Conservation (phyloP, 2,329 filamentous ascomycete species). For the Fusarium veterinarium region DNA sequence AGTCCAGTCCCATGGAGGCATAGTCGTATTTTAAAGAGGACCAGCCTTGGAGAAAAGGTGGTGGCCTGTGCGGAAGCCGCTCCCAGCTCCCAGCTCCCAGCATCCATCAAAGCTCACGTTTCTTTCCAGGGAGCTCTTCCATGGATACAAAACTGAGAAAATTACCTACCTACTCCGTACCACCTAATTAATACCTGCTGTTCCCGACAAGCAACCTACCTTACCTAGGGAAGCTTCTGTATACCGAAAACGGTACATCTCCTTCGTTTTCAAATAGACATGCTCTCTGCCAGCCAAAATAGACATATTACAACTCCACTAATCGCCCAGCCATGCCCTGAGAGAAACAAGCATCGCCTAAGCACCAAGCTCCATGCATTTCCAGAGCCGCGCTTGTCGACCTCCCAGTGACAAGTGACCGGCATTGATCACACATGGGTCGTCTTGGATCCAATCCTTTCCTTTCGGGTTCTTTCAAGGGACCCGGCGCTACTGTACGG, state of each 20-base stretch:
- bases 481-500: slow-evolving; percentile 8
- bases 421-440: slow-evolving; percentile 38
- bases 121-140: slow-evolving; percentile 23
- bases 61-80: slow-evolving; percentile 35
- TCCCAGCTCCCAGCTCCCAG: slow-evolving; percentile 1
- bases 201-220: not conserved
- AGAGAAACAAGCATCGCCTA: not conserved
- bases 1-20: slow-evolving; percentile 28
- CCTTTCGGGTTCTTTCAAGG: slow-evolving; percentile 17
- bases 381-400: slow-evolving; percentile 42
- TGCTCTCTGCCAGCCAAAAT: not conserved
- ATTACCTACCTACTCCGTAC: not conserved
- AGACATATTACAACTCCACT: not conserved
- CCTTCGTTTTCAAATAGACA: not conserved
- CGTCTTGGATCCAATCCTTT: slow-evolving; percentile 15
- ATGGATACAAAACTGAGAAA: slow-evolving; percentile 1
- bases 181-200: not conserved
- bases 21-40: slow-evolving; percentile 23
- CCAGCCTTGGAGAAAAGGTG: slow-evolving; percentile 24
- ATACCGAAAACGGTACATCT: not conserved
- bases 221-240: not conserved
- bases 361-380: slow-evolving; percentile 6
- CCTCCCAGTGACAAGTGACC: slow-evolving; percentile 24
- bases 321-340: not conserved
- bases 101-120: slow-evolving; percentile 20